These are phyloP conservation scores for Bacterosira constricta DNA, from an alignment of 108 stramenopile genomes.

Conservation along the genomic window DNA sequence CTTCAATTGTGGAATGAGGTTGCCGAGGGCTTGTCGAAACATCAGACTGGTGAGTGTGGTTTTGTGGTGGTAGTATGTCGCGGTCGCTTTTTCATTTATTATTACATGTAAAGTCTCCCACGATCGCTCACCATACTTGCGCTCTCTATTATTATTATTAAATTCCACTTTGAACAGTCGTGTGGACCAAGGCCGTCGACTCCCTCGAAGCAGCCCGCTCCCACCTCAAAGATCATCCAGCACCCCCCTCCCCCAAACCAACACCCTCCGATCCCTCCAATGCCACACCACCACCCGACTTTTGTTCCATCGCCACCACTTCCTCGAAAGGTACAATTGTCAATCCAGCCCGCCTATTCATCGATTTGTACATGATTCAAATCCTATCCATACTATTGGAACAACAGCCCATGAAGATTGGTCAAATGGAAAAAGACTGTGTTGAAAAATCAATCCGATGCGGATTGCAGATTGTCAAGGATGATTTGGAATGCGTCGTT, in stretches of 20 bases:
- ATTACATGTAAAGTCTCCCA: no score
- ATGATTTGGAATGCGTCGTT: conserved; percentile 56
- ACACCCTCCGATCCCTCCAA: background rate
- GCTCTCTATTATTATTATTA: conserved; percentile 1
- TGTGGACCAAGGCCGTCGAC: conserved; percentile 84
- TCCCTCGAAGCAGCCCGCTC: conserved; percentile 59
- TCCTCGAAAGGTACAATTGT: no score
- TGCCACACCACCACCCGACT: background rate
- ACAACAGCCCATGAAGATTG: conserved; percentile 80
- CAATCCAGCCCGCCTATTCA: conserved; percentile 62
- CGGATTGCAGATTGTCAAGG: conserved; percentile 64
- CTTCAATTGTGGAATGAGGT: conserved; percentile 75
- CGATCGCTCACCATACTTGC: no score
- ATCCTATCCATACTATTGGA: conserved; percentile 85
- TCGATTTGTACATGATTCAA: conserved; percentile 70
- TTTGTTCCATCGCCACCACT: background rate
- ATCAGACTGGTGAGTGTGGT: conserved; percentile 70
- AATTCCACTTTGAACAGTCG: conserved; percentile 49
- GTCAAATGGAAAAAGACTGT: conserved; percentile 70
- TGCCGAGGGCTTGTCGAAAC: conserved; percentile 66
- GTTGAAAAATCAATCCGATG: conserved; percentile 71
- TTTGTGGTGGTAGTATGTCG: no score
- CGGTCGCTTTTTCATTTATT: no score
- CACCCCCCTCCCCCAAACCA: background rate
- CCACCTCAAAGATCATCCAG: conserved; percentile 20